These are phyloP conservation scores for Beta corolliflora DNA, from an alignment of 179 eudicot genomes.

Conservation along the genomic window DNA sequence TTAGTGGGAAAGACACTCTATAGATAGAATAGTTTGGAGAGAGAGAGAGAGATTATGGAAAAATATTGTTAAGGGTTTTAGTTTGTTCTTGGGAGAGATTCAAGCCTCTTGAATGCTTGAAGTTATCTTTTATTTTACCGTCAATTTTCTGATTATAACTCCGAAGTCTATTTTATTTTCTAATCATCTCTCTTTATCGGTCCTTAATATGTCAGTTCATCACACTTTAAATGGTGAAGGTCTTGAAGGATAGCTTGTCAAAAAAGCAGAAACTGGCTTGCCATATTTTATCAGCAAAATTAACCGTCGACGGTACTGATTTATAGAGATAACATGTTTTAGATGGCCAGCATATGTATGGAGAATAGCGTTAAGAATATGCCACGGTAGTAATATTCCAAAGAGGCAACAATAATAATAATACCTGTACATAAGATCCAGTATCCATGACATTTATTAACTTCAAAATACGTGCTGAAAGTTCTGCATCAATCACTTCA, in stretches of 20 bases:
- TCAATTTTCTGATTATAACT: no score
- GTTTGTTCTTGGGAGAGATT: no score
- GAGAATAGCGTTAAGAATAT: neutral
- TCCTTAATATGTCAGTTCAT: no score
- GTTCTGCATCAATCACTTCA: conserved; percentile 84
- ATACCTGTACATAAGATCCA: conserved; percentile 64
- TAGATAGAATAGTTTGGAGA: no score
- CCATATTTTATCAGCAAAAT: neutral
- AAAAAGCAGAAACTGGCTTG: neutral
- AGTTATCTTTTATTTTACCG: no score
- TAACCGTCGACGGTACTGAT: neutral
- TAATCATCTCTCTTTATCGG: no score
- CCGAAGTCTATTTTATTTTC: no score
- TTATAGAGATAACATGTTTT: neutral
- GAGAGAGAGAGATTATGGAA: no score
- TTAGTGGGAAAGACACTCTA: no score
- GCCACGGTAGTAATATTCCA: neutral
- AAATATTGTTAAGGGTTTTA: no score
- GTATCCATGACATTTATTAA: conserved; percentile 70
- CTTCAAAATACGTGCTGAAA: conserved; percentile 81
- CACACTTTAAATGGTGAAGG: neutral
- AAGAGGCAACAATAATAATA: neutral
- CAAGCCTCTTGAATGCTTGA: no score
- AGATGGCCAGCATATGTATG: neutral
- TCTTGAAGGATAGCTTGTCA: neutral